phyloP scores from a whole-genome alignment of 1,284 basidiomycete genomes.

The Sporisorium graminicola region DNA sequence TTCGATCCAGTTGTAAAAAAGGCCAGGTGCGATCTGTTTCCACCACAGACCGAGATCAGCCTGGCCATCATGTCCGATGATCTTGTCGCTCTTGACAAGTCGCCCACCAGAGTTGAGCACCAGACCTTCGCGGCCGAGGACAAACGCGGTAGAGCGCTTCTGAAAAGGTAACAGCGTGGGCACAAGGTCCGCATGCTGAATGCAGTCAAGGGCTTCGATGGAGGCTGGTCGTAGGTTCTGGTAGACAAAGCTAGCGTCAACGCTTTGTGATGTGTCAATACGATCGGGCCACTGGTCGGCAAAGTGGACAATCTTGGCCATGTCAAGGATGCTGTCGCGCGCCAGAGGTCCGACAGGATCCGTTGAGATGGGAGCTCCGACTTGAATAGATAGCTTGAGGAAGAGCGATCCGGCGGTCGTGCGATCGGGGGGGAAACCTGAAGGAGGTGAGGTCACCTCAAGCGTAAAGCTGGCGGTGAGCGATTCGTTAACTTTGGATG shows the following conservation, averaged over 20 bases:
- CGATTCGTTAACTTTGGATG: not conserved
- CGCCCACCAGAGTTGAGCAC: constrained; percentile 9
- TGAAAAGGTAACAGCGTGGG: constrained; percentile 64
- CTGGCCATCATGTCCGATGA: constrained; percentile 27
- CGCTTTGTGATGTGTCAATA: not conserved
- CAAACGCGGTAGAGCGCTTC: constrained; percentile 54
- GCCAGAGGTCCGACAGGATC: constrained; percentile 5
- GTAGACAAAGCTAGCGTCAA: constrained; percentile 56
- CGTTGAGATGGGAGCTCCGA: constrained; percentile 9
- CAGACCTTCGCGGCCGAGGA: constrained; percentile 63
- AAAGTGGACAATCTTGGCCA: constrained; percentile 41
- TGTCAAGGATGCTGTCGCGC: constrained; percentile 24
- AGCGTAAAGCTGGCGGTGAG: constrained; percentile 11
- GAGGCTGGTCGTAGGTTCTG: constrained; percentile 40
- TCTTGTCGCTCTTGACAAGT: constrained; percentile 2
- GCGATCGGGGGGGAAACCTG: constrained; percentile 14
- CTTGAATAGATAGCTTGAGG: constrained; percentile 25
- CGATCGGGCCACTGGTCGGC: constrained; percentile 19
- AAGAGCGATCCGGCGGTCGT: constrained; percentile 36
- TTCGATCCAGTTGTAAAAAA: constrained; percentile 58
- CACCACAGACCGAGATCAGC: constrained; percentile 60
- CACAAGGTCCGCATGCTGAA: constrained; percentile 52
- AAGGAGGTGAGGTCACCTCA: constrained; percentile 6
- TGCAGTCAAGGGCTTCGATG: constrained; percentile 14
- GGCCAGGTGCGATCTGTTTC: constrained; percentile 26